Base-by-base conservation (phyloP, 176 grass and related monocot genomes). In the Canna indica region DNA sequence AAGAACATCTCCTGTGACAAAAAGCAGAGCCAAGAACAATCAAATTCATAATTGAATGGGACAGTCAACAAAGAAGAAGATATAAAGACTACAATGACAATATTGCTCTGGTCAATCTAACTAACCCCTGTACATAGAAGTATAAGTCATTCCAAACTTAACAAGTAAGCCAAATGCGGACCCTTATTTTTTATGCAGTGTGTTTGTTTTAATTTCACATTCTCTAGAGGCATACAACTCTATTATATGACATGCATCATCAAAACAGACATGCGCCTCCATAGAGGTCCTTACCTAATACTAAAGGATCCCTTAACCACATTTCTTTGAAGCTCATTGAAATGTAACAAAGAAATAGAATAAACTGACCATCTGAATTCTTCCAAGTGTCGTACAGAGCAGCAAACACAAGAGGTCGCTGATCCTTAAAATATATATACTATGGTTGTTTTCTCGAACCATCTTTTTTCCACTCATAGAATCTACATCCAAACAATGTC, bases 401-500 rank as follows among this genome's bases (percentile, higher is more conserved):
- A 69, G 85, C 92, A 83, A 96, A 84, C 18, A 91, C 83, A 83
- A 96, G 85, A 72, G 92, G 85, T 34, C 76, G 81, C 25, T 86
- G 53, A 78, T 96, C 85, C 50, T 85, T 81, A 44, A 91, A 91
- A 82, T 96, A 81, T 71, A 96, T 85, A 74, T 91, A 91, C 38
- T 91, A 91, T 20, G 92, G 92, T 60, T 89, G 83, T 29, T 85
- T 96, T 67, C 73, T 96, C 33, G 88, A 87, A 56, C 88, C 92
- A 83, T 96, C 71, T 62, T 96, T 96, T 80, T 89, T 89, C 92
- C 92, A 96, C 75, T 96, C 92, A 72, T 89, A 96, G 62, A 91
- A 96, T 76, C 92, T 96, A 68, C 7, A 66, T 74, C 17, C 59
- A 36, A 30, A 63, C 3, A 63, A 34, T 66, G 48, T 12, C 29